Evolutionary conservation across 2,329 filamentous ascomycete genomes (phyloP).

Genomic region (Hypoxylon sp.): DNA sequence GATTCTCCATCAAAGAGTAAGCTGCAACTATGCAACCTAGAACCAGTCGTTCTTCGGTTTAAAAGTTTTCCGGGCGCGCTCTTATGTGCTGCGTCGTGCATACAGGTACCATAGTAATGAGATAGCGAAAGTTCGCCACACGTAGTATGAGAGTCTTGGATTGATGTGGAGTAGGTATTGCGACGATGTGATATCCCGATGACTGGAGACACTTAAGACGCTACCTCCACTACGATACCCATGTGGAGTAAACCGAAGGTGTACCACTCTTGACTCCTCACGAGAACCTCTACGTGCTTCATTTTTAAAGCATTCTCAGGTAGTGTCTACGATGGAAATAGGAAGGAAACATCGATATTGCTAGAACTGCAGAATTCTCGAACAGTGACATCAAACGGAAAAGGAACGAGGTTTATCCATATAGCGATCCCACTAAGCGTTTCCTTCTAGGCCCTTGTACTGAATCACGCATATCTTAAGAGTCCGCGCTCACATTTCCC

Average conservation of each 20-base stretch:
- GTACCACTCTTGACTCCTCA: slow-evolving; percentile 34
- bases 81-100: not conserved
- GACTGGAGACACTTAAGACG: slow-evolving; percentile 16
- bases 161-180: slow-evolving; percentile 11
- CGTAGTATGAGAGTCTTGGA: slow-evolving; percentile 3
- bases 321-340: not conserved
- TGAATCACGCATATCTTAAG: not conserved
- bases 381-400: not conserved
- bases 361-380: not conserved
- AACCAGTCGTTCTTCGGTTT: slow-evolving; percentile 21
- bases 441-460: not conserved
- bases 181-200: slow-evolving; percentile 32
- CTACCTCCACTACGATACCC: slow-evolving; percentile 14
- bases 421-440: not conserved
- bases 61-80: slow-evolving; percentile 24
- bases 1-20: slow-evolving; percentile 27
- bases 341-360: not conserved
- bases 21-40: slow-evolving; percentile 5
- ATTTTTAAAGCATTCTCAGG: slow-evolving; percentile 2
- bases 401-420: not conserved
- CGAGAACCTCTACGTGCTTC: slow-evolving; percentile 3
- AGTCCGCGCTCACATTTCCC: slow-evolving; percentile 1
- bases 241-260: slow-evolving; percentile 31
- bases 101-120: slow-evolving; percentile 13
- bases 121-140: slow-evolving; percentile 1